These are phyloP conservation scores for Beta macrorhiza DNA, from an alignment of 179 eudicot genomes.

Conservation along the genomic window DNA sequence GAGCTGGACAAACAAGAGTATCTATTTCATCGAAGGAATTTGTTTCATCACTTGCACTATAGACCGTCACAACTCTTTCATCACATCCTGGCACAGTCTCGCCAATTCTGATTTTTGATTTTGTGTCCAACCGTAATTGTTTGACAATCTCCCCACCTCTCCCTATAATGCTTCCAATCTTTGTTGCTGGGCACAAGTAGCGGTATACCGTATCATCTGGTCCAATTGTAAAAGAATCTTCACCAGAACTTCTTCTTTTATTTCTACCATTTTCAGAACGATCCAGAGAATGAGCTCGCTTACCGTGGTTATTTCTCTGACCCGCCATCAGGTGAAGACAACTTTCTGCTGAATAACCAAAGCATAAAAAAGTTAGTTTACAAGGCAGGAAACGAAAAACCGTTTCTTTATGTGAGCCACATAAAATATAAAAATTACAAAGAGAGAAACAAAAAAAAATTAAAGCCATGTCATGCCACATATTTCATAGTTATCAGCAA, in stretches of 20 bases:
- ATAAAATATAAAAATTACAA: neutral
- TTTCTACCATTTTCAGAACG: conserved; percentile 63
- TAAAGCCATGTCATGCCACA: neutral
- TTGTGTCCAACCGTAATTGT: conserved; percentile 75
- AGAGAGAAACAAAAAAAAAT: neutral
- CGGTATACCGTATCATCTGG: conserved; percentile 84
- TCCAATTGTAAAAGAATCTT: conserved; percentile 60
- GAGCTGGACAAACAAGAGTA: conserved; percentile 68
- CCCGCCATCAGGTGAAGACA: conserved; percentile 62
- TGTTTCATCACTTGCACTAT: conserved; percentile 75
- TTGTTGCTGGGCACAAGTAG: conserved; percentile 76
- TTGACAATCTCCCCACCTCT: conserved; percentile 97
- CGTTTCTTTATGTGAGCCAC: neutral
- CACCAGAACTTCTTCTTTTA: conserved; percentile 67
- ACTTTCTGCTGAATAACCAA: neutral
- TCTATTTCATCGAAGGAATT: conserved; percentile 64
- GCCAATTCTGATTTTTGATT: conserved; percentile 86
- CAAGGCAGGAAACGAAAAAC: neutral
- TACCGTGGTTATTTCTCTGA: conserved; percentile 69
- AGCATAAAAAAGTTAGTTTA: neutral
- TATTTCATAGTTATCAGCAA: neutral
- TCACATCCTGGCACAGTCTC: conserved; percentile 83
- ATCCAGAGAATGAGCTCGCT: conserved; percentile 69
- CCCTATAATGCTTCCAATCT: conserved; percentile 95
- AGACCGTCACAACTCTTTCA: conserved; percentile 78